Conservation (phyloP, 2,329 filamentous ascomycete genomes). For the Epichloe sp. region DNA sequence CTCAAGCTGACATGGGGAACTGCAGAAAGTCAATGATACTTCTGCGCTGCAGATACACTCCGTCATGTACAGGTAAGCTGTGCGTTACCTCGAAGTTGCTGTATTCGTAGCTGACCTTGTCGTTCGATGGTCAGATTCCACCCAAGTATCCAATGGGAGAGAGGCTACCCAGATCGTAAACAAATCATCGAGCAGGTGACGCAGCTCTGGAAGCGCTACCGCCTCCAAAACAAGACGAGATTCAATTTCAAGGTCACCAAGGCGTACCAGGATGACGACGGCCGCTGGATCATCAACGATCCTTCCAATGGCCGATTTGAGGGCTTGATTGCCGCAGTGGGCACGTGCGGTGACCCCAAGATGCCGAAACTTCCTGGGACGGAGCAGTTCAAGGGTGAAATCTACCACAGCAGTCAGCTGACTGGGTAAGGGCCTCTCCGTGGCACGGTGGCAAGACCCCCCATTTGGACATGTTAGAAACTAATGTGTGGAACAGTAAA, state of each 20-base stretch:
- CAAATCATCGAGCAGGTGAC: slow-evolving; percentile 64
- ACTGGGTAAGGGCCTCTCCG: slow-evolving; percentile 34
- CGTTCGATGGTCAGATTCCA: slow-evolving; percentile 40
- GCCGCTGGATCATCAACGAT: slow-evolving; percentile 68
- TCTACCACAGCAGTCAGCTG: slow-evolving; percentile 64
- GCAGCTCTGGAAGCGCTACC: slow-evolving; percentile 62
- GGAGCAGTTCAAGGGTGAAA: slow-evolving; percentile 55
- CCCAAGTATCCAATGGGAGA: slow-evolving; percentile 60
- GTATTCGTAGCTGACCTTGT: background rate
- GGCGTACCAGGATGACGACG: slow-evolving; percentile 53
- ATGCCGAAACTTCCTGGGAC: slow-evolving; percentile 58
- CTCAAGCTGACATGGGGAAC: background rate
- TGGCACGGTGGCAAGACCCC: background rate
- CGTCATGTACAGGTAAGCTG: slow-evolving; percentile 56
- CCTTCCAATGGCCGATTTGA: slow-evolving; percentile 59
- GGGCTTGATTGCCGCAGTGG: slow-evolving; percentile 64
- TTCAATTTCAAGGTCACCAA: slow-evolving; percentile 60
- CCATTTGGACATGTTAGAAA: accelerated
- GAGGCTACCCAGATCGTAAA: slow-evolving; percentile 64
- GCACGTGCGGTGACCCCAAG: slow-evolving; percentile 69
- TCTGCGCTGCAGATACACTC: slow-evolving; percentile 75
- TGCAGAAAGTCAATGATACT: slow-evolving; percentile 64
- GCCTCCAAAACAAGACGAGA: slow-evolving; percentile 53
- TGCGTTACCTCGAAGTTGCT: background rate
- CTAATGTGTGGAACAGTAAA: slow-evolving; percentile 29